Base-by-base conservation (phyloP, 2,329 filamentous ascomycete species). In the Fusarium goolgardi region DNA sequence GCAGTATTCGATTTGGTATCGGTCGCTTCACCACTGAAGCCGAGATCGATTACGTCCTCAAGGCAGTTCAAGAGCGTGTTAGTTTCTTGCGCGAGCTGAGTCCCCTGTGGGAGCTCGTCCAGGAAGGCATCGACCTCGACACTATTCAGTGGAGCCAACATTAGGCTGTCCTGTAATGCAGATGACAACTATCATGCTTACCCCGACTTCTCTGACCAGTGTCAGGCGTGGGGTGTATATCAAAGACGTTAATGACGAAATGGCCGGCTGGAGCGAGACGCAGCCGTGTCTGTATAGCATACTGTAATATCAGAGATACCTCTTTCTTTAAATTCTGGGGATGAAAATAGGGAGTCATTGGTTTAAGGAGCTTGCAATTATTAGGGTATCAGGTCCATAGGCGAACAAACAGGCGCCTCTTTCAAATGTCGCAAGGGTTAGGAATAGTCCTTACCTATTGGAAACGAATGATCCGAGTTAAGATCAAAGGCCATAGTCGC, bases 121-220 rank as follows among this genome's bases (percentile, higher is more conserved):
- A 99, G 81, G 96, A 99, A 79, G 96, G 96, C 18, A 88, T 99
- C 68, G 96, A 97, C 77, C 82, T 99, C 71, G 92, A 96, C 81
- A 97, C 93, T 43, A 99, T 99, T 75, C 91, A 99, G 81, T 99
- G 96, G 96, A 97, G 92, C 78, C 94, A 97, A 83, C 96, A 99
- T 80, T 98, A 84, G 86, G 62, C 9, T 40, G 27, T 31, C 29
- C 23, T 54, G 20, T 41, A 29, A 41, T 40, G 31, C 40, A 40
- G 23, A 66, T 46, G 51, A 62, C 41, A 43, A 50, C 53, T 58
- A 31, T 54, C 21, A 34, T 15, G 27, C 31, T 56, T 35, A 35
- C 16, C 16, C 18, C 23, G 43, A 41, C 49, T 52, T 63, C 44
- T 31, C 34, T 49, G 40, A 32, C 32, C 32, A 46, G 29, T 41